Percentiles rank a stretch among this genome's conserved stretches.
These are phyloP conservation scores for Citrus medica DNA, from an alignment of 345 rosid species.

Conservation along the genomic window DNA sequence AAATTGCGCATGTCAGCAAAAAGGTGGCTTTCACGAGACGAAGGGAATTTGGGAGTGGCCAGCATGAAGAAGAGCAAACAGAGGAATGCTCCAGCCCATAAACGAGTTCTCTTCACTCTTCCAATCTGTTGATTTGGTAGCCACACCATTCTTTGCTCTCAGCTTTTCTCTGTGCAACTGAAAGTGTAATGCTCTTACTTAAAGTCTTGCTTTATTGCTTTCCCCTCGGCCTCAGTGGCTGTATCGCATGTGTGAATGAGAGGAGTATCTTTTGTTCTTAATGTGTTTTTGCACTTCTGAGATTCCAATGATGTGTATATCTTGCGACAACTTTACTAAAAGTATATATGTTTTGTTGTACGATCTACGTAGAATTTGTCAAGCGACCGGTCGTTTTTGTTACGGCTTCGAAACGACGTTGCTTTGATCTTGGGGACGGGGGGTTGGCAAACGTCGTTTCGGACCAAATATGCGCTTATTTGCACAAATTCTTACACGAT, in stretches of 20 bases:
- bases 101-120: conserved; percentile 38
- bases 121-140: conserved; percentile 45
- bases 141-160: conserved; percentile 42
- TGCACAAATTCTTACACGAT: no score
- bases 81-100: conserved; percentile 46
- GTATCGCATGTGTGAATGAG: no score
- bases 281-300: not conserved
- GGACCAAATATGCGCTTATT: no score
- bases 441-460: no score
- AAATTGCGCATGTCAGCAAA: conserved; percentile 86
- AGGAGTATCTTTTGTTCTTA: not conserved
- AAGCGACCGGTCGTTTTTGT: not conserved
- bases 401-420: no score
- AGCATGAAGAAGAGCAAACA: conserved; percentile 61
- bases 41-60: conserved; percentile 69
- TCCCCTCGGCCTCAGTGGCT: no score
- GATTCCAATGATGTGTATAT: not conserved
- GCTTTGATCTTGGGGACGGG: no score
- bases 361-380: not conserved
- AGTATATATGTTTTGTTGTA: no score
- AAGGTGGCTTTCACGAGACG: conserved; percentile 38
- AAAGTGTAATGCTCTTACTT: no score
- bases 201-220: not conserved
- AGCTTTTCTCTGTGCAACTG: conserved; percentile 5
- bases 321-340: no score